Base-by-base conservation (phyloP, 441 rosid genomes). In the Pelargonium citronellum region DNA sequence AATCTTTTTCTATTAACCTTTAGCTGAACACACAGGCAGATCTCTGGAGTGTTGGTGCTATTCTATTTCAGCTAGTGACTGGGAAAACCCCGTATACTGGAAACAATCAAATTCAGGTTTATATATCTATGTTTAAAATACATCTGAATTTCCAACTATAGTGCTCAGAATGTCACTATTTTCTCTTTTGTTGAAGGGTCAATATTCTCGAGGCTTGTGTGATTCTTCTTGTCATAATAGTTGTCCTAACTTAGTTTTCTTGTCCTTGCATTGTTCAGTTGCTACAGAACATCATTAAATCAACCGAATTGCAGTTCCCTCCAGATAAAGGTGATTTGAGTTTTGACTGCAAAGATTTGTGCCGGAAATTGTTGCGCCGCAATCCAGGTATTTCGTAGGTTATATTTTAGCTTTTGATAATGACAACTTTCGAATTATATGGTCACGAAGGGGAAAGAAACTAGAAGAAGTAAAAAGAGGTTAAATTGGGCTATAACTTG, bases 31-130 rank as follows among this genome's bases (percentile, higher is more conserved):
- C 76, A 49, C 99, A 94, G 97, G 97, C 99, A 87, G 99, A 91
- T 87, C 97, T 94, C 77, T 94, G 97, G 99, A 94, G 99, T 76
- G 95, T 94, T 67, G 97, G 99, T 78, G 87, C 96, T 73, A 94
- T 94, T 78, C 84, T 94, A 70, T 94, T 82, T 82, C 99, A 94
- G 80, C 96, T 94, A 76, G 92, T 90, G 74, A 90, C 90, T 7
- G 97, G 96, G 67, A 91, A 81, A 87, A 86, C 99, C 62, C 97
- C 99, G 64, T 91, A 86, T 72, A 94, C 91, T n/a, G 97, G 99
- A 78, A 90, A 75, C 84, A 86, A 87, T 79, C 97, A 94, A 81
- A 81, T 86, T 61, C 95, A 94, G 93, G 99, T 94, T 67, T 67
- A 63, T 75, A 47, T 67, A 69, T 67, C 68, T 74, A 3, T 2